Conservation (phyloP, 352 stramenopile species). For the Pythium brassicae region DNA sequence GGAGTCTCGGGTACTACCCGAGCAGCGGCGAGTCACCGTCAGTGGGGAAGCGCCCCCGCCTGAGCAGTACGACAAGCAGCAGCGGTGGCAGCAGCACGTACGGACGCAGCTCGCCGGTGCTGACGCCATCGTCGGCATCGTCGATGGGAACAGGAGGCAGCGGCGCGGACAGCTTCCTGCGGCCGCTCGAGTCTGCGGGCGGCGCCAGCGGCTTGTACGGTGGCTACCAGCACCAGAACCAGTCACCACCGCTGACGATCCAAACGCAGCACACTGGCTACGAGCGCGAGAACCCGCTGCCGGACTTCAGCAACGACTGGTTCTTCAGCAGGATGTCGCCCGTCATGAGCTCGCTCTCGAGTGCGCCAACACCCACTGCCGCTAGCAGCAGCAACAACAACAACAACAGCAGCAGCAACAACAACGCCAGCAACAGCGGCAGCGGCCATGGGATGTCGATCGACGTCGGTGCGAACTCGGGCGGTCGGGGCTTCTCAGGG, state of each 20-base stretch:
- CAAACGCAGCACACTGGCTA: slow-evolving; percentile 16
- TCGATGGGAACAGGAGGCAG: slow-evolving; percentile 2
- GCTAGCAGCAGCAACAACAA: slow-evolving; percentile 5
- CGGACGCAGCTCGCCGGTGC: slow-evolving; percentile 14
- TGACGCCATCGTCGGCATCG: slow-evolving; percentile 4
- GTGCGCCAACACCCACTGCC: background rate
- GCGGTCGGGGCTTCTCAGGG: slow-evolving; percentile 6
- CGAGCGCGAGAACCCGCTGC: slow-evolving; percentile 40
- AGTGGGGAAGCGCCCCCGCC: slow-evolving; percentile 14
- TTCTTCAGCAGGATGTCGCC: slow-evolving; percentile 23
- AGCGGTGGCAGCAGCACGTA: slow-evolving; percentile 20
- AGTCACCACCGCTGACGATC: slow-evolving; percentile 8
- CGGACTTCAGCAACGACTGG: slow-evolving; percentile 46
- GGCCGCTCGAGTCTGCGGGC: slow-evolving; percentile 12
- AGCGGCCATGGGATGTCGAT: slow-evolving; percentile 3
- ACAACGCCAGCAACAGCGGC: background rate
- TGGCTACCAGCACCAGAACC: slow-evolving; percentile 13
- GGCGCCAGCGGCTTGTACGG: slow-evolving; percentile 14
- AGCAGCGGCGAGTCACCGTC: slow-evolving; percentile 11
- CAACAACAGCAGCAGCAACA: slow-evolving; percentile 9
- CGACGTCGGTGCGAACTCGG: slow-evolving; percentile 7
- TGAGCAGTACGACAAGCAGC: slow-evolving; percentile 21
- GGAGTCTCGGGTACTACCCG: slow-evolving; percentile 4
- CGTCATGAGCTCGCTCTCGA: slow-evolving; percentile 10
- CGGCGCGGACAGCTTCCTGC: slow-evolving; percentile 13